Percentiles rank a stretch among this genome's conserved stretches.
Evolutionary conservation across 2,329 filamentous ascomycete species (phyloP).

Genomic region (Pyrenochaeta sp.): DNA sequence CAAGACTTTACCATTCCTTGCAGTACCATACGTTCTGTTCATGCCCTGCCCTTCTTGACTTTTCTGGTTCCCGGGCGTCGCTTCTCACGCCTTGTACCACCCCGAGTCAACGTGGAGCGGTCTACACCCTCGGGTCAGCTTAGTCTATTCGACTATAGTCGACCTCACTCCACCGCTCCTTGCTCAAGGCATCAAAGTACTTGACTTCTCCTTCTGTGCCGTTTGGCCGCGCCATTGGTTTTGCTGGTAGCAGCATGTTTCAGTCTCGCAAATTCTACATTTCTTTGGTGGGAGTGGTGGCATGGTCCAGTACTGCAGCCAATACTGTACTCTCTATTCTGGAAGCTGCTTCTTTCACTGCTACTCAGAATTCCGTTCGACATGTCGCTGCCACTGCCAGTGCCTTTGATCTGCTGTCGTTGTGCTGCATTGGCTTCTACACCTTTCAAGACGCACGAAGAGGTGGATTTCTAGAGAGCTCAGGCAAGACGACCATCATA

Average conservation of each 20-base stretch:
- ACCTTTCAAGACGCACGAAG: conserved; percentile 39
- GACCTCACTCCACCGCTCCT: not conserved
- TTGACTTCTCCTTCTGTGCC: not conserved
- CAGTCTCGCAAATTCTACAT: conserved; percentile 39
- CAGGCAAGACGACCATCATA: conserved; percentile 22
- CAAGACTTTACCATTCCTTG: too few relatives aligned
- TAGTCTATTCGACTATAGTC: not conserved
- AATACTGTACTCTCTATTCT: conserved; percentile 47
- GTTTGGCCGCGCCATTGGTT: conserved; percentile 11
- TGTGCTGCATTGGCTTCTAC: conserved; percentile 39
- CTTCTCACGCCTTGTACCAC: not conserved
- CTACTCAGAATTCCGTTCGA: conserved; percentile 29
- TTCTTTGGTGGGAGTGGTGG: conserved; percentile 41
- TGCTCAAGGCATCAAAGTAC: not conserved
- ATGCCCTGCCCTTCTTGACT: not conserved
- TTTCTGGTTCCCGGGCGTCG: not conserved
- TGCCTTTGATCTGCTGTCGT: conserved; percentile 37
- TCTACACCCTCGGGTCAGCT: not conserved
- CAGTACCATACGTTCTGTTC: not conserved
- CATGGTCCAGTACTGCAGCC: conserved; percentile 45
- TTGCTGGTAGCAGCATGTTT: conserved; percentile 25
- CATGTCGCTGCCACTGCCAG: conserved; percentile 41
- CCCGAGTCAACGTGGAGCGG: not conserved
- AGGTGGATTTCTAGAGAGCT: conserved; percentile 29
- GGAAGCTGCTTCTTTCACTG: conserved; percentile 42